Conservation (phyloP, 2,329 filamentous ascomycete genomes). For the Pestalotiopsis sp. region DNA sequence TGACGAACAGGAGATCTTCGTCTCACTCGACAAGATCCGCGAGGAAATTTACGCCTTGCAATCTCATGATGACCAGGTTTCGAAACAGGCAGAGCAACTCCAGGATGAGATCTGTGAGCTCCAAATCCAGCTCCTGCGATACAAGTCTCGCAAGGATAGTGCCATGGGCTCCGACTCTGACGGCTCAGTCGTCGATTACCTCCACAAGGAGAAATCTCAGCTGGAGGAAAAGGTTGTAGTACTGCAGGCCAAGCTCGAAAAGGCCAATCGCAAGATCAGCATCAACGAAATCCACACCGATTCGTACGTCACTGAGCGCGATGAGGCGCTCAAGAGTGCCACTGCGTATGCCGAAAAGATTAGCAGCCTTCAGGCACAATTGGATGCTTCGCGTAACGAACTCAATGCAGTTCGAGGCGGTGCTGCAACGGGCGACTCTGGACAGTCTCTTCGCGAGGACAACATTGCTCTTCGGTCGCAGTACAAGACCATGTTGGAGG, state of each 20-base stretch:
- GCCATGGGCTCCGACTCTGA: conserved; percentile 48
- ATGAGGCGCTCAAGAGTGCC: conserved; percentile 65
- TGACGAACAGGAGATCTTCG: conserved; percentile 61
- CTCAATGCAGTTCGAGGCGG: conserved; percentile 37
- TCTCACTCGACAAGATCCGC: conserved; percentile 65
- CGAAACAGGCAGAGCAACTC: conserved; percentile 56
- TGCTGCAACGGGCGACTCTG: conserved; percentile 33
- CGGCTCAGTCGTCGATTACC: conserved; percentile 43
- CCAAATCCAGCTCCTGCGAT: conserved; percentile 50
- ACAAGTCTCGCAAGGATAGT: conserved; percentile 45
- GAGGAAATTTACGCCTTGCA: conserved; percentile 59
- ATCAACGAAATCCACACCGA: conserved; percentile 67
- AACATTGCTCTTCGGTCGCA: conserved; percentile 45
- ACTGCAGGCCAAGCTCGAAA: conserved; percentile 63
- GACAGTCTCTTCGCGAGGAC: conserved; percentile 43
- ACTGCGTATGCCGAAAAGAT: conserved; percentile 55
- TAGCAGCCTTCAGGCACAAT: conserved; percentile 45
- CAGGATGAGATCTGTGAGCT: conserved; percentile 55
- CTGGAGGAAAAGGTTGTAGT: conserved; percentile 63
- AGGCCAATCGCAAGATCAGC: conserved; percentile 63
- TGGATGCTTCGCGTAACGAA: conserved; percentile 42
- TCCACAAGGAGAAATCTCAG: conserved; percentile 59
- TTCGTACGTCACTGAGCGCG: conserved; percentile 64
- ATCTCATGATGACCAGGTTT: conserved; percentile 58
- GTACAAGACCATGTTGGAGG: conserved; percentile 44